Percentiles rank a stretch among this genome's conserved stretches.
These are phyloP conservation scores for Amanita thiersii DNA, from an alignment of 768 basidiomycete species.

Conservation along the genomic window DNA sequence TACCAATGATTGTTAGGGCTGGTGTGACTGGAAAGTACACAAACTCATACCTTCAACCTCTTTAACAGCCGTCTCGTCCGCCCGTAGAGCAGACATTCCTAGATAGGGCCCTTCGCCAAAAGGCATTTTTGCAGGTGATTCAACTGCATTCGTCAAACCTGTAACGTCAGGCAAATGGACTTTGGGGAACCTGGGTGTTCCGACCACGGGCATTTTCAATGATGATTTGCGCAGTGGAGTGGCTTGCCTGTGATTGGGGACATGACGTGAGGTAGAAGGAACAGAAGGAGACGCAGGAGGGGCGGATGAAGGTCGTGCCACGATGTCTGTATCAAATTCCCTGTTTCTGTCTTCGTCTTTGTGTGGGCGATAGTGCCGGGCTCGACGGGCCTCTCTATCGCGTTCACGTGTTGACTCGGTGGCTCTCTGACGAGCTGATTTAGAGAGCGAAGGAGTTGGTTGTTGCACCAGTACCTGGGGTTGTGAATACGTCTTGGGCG, in stretches of 20 bases:
- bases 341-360: neutral
- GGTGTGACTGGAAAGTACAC: neutral
- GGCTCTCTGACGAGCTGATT: constrained; percentile 1
- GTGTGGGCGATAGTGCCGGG: neutral
- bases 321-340: neutral
- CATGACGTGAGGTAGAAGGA: constrained; percentile 2
- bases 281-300: neutral
- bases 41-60: constrained; percentile 55
- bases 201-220: constrained; percentile 18
- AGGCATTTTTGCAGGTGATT: constrained; percentile 55
- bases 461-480: constrained; percentile 49
- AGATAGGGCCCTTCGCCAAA: constrained; percentile 30
- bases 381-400: neutral
- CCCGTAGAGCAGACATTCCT: constrained; percentile 29
- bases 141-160: constrained; percentile 71
- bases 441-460: constrained; percentile 51
- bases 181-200: constrained; percentile 20
- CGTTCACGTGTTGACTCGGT: constrained; percentile 3
- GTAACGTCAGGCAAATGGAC: constrained; percentile 77
- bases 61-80: constrained; percentile 32
- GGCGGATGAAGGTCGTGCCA: neutral
- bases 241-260: constrained; percentile 10
- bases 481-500: constrained; percentile 23
- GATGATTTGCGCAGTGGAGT: constrained; percentile 15
- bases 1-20: neutral